phyloP scores from a whole-genome alignment of 768 basidiomycete genomes.

The Neoboletus brunneissimus region DNA sequence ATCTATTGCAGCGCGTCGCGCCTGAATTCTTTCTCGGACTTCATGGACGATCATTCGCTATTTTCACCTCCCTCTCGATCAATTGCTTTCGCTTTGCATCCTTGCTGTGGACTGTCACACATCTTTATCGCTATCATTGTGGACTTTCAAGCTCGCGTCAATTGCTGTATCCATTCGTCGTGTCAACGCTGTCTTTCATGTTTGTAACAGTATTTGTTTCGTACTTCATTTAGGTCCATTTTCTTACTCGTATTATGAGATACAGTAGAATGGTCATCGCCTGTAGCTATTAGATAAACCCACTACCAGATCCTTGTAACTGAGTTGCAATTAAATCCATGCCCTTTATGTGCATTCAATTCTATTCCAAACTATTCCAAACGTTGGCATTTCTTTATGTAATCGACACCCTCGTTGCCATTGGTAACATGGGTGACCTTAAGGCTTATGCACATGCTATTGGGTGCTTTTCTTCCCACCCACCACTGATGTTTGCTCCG shows the following conservation, averaged over 20 bases:
- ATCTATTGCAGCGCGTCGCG: slow-evolving; percentile 8
- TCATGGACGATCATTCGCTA: slow-evolving; percentile 13
- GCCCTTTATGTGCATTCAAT: not conserved
- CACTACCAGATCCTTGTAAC: not conserved
- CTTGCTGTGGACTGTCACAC: slow-evolving; percentile 4
- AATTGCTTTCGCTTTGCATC: slow-evolving; percentile 14
- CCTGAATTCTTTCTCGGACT: slow-evolving; percentile 8
- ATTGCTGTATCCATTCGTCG: slow-evolving; percentile 16
- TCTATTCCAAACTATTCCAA: not conserved
- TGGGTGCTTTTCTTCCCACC: too few relatives aligned
- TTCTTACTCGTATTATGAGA: not conserved
- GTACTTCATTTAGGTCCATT: not conserved
- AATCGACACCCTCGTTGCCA: too few relatives aligned
- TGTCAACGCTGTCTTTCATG: not conserved
- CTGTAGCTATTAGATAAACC: slow-evolving; percentile 4
- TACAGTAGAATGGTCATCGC: not conserved
- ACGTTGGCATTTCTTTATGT: too few relatives aligned
- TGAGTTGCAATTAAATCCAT: not conserved
- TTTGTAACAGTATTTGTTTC: not conserved
- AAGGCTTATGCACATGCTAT: too few relatives aligned
- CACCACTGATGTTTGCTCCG: too few relatives aligned
- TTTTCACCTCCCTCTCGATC: not conserved
- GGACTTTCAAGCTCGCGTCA: slow-evolving; percentile 3
- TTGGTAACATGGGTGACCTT: too few relatives aligned
- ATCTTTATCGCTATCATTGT: slow-evolving; percentile 5